Conservation (phyloP, 2,329 filamentous ascomycete species). For the Moelleriella libera region DNA sequence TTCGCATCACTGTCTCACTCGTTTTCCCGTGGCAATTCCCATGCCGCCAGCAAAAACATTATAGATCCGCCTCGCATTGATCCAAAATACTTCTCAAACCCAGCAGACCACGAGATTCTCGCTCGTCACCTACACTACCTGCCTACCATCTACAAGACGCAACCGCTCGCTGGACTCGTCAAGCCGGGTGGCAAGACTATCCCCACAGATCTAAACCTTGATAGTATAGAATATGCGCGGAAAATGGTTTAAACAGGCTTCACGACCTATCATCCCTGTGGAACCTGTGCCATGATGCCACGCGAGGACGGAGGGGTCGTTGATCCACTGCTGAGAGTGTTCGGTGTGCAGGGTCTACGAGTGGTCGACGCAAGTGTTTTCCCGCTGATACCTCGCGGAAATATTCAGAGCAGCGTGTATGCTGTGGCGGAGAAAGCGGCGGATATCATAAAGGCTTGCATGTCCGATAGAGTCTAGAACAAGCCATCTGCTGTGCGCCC, state of each 20-base stretch:
- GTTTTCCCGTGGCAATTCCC: constrained; percentile 42
- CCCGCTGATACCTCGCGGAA: constrained; percentile 25
- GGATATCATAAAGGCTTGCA: constrained; percentile 11
- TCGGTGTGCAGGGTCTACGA: constrained; percentile 26
- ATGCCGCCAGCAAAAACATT: constrained; percentile 26
- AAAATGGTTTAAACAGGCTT: not conserved
- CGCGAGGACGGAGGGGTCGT: constrained; percentile 29
- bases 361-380: constrained; percentile 32
- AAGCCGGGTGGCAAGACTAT: not conserved
- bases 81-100: constrained; percentile 15
- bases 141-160: constrained; percentile 7
- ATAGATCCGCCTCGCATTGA: constrained; percentile 23
- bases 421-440: constrained; percentile 24
- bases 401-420: constrained; percentile 16
- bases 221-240: not conserved
- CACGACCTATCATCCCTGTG: constrained; percentile 29
- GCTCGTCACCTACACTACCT: constrained; percentile 27
- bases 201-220: not conserved
- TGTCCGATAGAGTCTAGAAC: too few species aligned
- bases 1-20: constrained; percentile 45
- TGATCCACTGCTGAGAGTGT: constrained; percentile 24
- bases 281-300: constrained; percentile 35
- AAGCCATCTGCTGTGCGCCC: too few species aligned
- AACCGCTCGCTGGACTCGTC: not conserved
- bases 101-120: constrained; percentile 40